Base-by-base conservation (phyloP, 129 eudicot species). In the Artemisia tridentata region DNA sequence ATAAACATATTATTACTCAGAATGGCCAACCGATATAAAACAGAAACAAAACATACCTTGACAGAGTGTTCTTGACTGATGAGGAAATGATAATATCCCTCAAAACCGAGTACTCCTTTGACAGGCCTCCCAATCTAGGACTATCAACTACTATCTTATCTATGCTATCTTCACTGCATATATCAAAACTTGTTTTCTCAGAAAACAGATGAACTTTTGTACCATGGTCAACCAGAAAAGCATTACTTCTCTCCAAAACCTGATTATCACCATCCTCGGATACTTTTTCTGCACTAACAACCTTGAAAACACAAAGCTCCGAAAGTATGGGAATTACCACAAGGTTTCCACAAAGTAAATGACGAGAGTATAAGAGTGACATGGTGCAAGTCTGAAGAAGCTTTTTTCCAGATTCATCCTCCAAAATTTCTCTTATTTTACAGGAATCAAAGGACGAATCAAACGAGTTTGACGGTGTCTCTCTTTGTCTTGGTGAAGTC, bases 31-130 rank as follows among this genome's bases (percentile, higher is more conserved):
- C 45, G 45, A 38, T 38, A 38, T 38, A 38, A 38, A 38, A 11
- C 63, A 19, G 29, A 65, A 20, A 20, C 5, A 62, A 13, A 31
- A 74, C 41, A 12, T 81, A 92, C 98, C 95, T 82, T 74, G 92
- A 83, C 47, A 89, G 77, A 46, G 83, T 81, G 79, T 74, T 77
- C 74, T 72, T 84, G 65, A 84, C 71, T 4, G 86, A 72, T 51
- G 96, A 87, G 21, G 88, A 78, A 74, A 81, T 64, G 60, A 92
- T 86, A 19, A 90, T 90, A 68, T 90, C 95, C 73, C 80, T 86
- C 67, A 95, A 75, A 72, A 80, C 71, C 16, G 79, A 41, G 80
- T 80, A 95, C 73, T 90, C 97, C 80, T 90, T 84, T 17, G 89
- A 80, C 64, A 93, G 73, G 46, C 95, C 95, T 10, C 96, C 99